phyloP scores from a whole-genome alignment of 495 filamentous ascomycete genomes.

The Xylaria cubensis region DNA sequence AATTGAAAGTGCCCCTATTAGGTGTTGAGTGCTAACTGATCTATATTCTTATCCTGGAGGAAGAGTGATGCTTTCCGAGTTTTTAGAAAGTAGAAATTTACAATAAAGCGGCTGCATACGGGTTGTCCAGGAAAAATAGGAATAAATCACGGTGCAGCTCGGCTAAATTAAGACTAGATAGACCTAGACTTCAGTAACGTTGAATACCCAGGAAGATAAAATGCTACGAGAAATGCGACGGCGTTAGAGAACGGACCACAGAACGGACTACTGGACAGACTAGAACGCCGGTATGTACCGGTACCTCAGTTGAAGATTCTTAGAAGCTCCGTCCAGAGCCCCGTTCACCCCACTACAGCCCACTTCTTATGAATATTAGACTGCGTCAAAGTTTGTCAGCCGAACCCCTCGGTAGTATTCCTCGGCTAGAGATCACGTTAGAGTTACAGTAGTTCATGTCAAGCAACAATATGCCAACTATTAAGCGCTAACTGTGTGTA shows the following conservation, averaged over 20 bases:
- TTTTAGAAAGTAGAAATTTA: not conserved
- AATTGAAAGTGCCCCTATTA: not conserved
- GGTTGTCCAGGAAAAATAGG: too few relatives aligned
- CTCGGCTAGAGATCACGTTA: not conserved
- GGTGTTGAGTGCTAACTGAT: not conserved
- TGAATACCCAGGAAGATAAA: too few relatives aligned
- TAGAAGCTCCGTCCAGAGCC: not conserved
- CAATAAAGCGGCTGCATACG: too few relatives aligned
- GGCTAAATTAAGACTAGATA: not conserved
- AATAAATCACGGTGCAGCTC: not conserved
- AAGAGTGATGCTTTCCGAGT: not conserved
- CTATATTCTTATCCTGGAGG: not conserved
- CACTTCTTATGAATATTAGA: not conserved
- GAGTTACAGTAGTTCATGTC: not conserved
- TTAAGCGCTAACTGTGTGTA: not conserved
- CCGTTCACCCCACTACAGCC: not conserved
- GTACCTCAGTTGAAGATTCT: slow-evolving; percentile 2
- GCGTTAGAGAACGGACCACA: not conserved
- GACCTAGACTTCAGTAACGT: not conserved
- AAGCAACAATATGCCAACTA: not conserved
- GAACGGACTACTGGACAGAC: not conserved
- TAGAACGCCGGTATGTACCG: not conserved
- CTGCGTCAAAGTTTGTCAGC: slow-evolving; percentile 20
- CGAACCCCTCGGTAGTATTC: slow-evolving; percentile 1
- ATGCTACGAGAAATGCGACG: not conserved